Evolutionary conservation across 257 asterid species (phyloP), one percentile per base, ranked within the genome.

Genomic region (Solanum virginianum): DNA sequence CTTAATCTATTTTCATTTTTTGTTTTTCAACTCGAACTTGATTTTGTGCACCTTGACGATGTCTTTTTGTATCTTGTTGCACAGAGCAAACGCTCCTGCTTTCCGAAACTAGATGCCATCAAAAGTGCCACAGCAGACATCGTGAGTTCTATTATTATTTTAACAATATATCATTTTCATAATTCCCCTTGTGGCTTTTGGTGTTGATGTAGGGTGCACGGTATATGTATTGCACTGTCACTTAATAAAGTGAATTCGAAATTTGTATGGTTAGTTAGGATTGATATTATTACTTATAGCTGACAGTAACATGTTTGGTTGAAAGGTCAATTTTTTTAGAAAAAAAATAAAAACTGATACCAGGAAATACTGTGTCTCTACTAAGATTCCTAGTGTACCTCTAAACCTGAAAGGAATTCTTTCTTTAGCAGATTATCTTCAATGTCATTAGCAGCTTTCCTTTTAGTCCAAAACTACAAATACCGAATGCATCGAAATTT

Each of bases 11-110:
- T 26, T 26, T 26, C n/a, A 10, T 60, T n/a, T 5, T 66, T 3
- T 29, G 10, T 66, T 32, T 32, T 68, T 12, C 75, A 32, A 68
- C 47, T 68, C 24, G 2, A 69, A 39, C 53, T 39, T 24, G 16
- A 32, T 1, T 39, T 70, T 51, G 22, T n/a, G 8, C 53, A 6
- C 29, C 82, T 77, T 77, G 6, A 49, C 82, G 24, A 24, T 22
- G 51, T 26, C 32, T 68, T 18, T 79, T 80, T 81, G 86, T 84
- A n/a, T 87, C 71, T 81, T 84, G 89, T 62, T 85, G 90, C 96
- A 96, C 96, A 96, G 99, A 93, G 94, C 89, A 94, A 94, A 89
- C 93, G 99, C 54, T 22, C 98, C 10, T 94, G 99, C 92, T 95
- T 90, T 86, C 99, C 98, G 3, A 96, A 96, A 80, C 84, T 95